Conservation (phyloP, 2,329 filamentous ascomycete genomes). For the Pyricularia grisea region DNA sequence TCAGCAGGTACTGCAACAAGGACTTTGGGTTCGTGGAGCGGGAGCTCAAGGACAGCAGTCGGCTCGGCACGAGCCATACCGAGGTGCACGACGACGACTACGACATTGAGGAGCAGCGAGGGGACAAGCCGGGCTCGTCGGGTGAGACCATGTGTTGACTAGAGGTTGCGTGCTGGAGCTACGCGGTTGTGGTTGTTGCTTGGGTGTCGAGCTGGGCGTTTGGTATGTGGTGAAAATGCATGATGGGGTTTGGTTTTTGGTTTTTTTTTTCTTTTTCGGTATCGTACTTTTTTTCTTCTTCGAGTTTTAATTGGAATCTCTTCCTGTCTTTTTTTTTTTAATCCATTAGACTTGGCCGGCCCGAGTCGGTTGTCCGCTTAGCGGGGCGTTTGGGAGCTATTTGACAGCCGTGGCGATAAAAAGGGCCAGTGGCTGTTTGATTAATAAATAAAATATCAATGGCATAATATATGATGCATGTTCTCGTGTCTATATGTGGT, state of each 20-base stretch:
- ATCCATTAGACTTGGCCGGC: background rate
- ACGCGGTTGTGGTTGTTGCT: background rate
- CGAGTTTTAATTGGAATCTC: background rate
- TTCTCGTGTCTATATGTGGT: background rate
- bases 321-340: background rate
- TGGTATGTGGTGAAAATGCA: background rate
- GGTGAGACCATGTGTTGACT: background rate
- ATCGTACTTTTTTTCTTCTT: background rate
- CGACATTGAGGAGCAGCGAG: background rate
- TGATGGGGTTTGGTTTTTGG: background rate
- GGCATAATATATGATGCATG: background rate
- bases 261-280: too few relatives aligned
- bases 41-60: background rate
- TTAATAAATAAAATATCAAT: background rate
- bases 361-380: background rate
- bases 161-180: background rate
- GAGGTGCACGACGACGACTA: background rate
- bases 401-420: background rate
- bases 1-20: constrained; percentile 1
- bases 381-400: background rate
- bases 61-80: background rate
- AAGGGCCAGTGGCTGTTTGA: background rate
- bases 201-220: background rate
- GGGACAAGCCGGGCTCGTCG: background rate
- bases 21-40: background rate